Evolutionary conservation across 1,284 basidiomycete genomes (phyloP).

Genomic region (Cutaneotrichosporon cutaneum): DNA sequence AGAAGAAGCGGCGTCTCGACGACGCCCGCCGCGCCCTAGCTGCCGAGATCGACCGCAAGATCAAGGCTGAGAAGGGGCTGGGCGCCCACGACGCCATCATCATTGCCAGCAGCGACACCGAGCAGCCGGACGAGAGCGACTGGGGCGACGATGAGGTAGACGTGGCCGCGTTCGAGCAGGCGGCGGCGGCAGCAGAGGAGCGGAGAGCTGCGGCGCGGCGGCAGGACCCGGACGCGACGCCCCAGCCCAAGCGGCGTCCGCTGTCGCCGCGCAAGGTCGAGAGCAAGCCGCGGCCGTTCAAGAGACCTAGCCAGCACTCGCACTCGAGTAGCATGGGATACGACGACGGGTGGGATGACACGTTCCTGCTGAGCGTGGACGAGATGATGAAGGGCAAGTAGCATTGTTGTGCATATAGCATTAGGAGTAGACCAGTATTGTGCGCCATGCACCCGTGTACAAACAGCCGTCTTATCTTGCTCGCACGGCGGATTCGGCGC

Average conservation of each 20-base stretch:
- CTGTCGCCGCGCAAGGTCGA: neutral
- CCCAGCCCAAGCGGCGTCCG: neutral
- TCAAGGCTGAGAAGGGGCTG: neutral
- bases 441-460: neutral
- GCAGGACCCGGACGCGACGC: slow-evolving; percentile 1
- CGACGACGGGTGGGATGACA: neutral
- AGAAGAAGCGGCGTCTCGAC: slow-evolving; percentile 9
- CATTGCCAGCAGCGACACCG: slow-evolving; percentile 10
- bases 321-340: neutral
- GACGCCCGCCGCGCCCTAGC: neutral
- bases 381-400: neutral
- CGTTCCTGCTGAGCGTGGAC: neutral
- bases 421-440: neutral
- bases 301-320: neutral
- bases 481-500: too few species aligned
- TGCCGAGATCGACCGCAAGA: slow-evolving; percentile 2
- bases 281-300: neutral
- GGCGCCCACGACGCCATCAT: neutral
- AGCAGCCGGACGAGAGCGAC: slow-evolving; percentile 14
- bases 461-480: too few species aligned
- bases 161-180: neutral
- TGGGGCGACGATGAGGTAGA: slow-evolving; percentile 12
- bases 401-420: neutral
- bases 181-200: neutral
- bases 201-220: neutral